Percentiles rank a stretch among this genome's conserved stretches.
Conservation (phyloP, 1,139 yeast species). For the Scheffersomyces stambukii region DNA sequence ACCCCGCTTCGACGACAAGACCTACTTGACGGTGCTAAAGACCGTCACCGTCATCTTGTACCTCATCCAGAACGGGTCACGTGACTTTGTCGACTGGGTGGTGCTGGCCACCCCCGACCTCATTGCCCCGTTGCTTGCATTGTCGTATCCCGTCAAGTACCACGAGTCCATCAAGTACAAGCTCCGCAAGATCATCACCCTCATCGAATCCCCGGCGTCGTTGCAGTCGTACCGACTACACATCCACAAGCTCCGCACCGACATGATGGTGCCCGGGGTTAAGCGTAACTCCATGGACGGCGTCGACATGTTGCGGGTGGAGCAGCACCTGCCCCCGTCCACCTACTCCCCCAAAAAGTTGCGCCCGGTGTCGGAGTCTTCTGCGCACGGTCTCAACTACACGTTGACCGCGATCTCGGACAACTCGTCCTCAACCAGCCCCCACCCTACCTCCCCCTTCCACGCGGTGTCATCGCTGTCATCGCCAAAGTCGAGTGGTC, state of each 20-base stretch:
- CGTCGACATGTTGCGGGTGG: conserved; percentile 8
- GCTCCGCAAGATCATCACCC: conserved; percentile 21
- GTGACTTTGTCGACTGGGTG: conserved; percentile 29
- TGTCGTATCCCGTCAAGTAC: conserved; percentile 9
- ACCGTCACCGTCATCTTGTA: conserved; percentile 33
- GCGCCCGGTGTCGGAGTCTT: too few relatives aligned
- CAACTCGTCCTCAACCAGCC: too few relatives aligned
- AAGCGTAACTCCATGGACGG: conserved; percentile 14
- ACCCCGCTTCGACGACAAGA: conserved; percentile 4
- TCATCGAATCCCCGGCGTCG: conserved; percentile 24
- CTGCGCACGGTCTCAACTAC: too few relatives aligned
- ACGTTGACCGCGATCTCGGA: too few relatives aligned
- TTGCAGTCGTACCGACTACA: conserved; percentile 30
- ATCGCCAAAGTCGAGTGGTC: too few relatives aligned
- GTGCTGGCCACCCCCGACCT: conserved; percentile 4
- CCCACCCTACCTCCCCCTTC: too few relatives aligned
- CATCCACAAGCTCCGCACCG: conserved; percentile 35
- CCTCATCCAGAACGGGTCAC: conserved; percentile 37
- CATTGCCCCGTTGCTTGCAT: conserved; percentile 7
- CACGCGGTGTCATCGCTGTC: too few relatives aligned
- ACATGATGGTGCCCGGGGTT: conserved; percentile 36
- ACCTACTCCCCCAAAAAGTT: too few relatives aligned
- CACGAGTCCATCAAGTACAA: conserved; percentile 25
- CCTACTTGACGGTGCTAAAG: conserved; percentile 20
- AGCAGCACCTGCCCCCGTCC: conserved; percentile 6